These are phyloP conservation scores for Amanita thiersii DNA, from an alignment of 768 basidiomycete genomes.

Conservation along the genomic window DNA sequence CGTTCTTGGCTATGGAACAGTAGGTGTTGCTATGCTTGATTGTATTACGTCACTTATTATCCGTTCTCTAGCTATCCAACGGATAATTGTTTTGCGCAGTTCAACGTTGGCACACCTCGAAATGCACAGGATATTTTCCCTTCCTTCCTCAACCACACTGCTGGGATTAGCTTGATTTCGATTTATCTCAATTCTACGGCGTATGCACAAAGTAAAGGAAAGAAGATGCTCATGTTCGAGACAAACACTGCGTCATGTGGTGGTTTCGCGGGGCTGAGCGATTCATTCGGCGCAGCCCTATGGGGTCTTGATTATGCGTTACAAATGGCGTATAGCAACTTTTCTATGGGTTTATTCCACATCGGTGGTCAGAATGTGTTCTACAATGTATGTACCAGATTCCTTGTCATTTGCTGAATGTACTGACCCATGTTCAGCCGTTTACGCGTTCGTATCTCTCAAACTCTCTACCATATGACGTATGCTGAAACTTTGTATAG, in stretches of 20 bases:
- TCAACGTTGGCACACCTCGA: constrained; percentile 29
- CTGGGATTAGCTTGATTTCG: constrained; percentile 38
- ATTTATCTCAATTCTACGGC: constrained; percentile 44
- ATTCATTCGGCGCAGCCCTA: constrained; percentile 54
- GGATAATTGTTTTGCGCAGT: constrained; percentile 54
- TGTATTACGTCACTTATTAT: constrained; percentile 31
- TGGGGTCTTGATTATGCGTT: constrained; percentile 59
- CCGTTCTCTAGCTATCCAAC: constrained; percentile 50
- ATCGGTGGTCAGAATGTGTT: constrained; percentile 57
- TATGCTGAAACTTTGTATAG: no score
- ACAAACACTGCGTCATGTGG: constrained; percentile 66
- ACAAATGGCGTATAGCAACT: constrained; percentile 49
- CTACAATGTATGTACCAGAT: constrained; percentile 46
- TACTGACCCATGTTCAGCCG: constrained; percentile 30
- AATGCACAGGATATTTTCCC: constrained; percentile 45
- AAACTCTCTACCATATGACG: background rate
- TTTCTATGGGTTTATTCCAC: constrained; percentile 41
- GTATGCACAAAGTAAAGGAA: constrained; percentile 31
- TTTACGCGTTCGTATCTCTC: constrained; percentile 39
- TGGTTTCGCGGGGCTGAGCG: constrained; percentile 55
- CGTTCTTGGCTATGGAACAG: constrained; percentile 52
- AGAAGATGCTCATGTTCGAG: constrained; percentile 59
- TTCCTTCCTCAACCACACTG: constrained; percentile 54
- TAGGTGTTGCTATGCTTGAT: constrained; percentile 20
- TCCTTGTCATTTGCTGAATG: constrained; percentile 12